Base-by-base conservation (phyloP, 1,284 basidiomycete species). In the Tausonia pullulans region DNA sequence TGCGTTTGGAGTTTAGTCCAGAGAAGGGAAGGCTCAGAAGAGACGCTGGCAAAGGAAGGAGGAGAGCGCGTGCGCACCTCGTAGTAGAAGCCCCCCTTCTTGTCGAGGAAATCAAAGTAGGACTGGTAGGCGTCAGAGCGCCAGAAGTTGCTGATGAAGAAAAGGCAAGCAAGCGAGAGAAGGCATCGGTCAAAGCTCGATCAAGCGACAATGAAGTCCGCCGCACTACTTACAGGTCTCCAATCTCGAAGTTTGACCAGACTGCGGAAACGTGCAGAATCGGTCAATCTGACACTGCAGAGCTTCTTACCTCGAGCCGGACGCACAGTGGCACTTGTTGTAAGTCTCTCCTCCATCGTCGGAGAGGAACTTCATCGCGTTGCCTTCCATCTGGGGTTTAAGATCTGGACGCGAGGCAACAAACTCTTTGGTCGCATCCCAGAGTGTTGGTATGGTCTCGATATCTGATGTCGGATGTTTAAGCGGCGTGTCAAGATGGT, bases 241-340 rank as follows among this genome's bases (percentile, higher is more conserved):
- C 88, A 61, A 93, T 90, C 74, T 94, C 90, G 69, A 90, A 89
- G 74, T 89, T 90, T 70, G 82, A 85, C 86, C 87, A 89, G 74
- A 63, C 60, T 61, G 40, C 43, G 45, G 14, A 11, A 5, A 7
- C 2, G 13, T 10, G 56, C 8, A 65, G n/a, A 45, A 10, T 46
- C 13, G 50, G 11, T 55, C 39, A 41, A 63, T 50, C 44, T 59
- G 50, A 10, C 5, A 39, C 10, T 55, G 10, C 10, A 2, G 13
- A 55, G 9, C 48, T 10, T 9, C 48, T 50, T 50, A 50, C 48
- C n/a, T 50, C 48, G n/a, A 69, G 56, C 69, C 63, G 58, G 56
- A 78, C 86, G 75, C 73, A 85, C 86, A 91, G 71, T 92, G 90
- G 72, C 89, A 93, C 56, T 84, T 76, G 76, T 91, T 93, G 75